Evolutionary conservation across 2,329 filamentous ascomycete genomes (phyloP).

Genomic region (Diaporthe aspalathi): DNA sequence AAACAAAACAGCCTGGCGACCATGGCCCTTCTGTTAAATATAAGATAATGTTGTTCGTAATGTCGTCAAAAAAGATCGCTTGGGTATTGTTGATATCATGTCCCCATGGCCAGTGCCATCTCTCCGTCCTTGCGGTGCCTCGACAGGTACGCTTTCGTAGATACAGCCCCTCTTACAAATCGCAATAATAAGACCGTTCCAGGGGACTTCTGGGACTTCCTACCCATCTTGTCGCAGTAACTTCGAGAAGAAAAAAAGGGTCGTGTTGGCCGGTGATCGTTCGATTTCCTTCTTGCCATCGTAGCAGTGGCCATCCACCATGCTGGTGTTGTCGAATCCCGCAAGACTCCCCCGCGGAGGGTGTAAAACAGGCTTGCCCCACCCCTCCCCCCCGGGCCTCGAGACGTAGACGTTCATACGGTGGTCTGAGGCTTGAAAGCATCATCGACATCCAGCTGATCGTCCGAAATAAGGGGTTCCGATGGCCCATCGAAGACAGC

Average conservation of each 20-base stretch:
- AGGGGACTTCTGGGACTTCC: not conserved
- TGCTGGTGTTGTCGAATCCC: not conserved
- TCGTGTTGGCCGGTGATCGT: not conserved
- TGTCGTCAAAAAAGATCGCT: constrained; percentile 28
- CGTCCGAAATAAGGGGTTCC: constrained; percentile 34
- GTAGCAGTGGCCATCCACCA: too few species aligned
- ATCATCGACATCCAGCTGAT: constrained; percentile 34
- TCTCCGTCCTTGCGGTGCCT: not conserved
- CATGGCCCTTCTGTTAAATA: not conserved
- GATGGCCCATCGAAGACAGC: not conserved
- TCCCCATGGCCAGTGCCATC: constrained; percentile 6
- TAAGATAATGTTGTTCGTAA: constrained; percentile 10
- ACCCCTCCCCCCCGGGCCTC: too few species aligned
- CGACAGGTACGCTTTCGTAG: not conserved
- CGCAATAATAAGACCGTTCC: not conserved
- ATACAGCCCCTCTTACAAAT: constrained; percentile 15
- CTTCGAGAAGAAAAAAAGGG: not conserved
- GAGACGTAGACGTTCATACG: not conserved
- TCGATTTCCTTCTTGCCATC: not conserved
- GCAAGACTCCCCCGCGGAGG: too few species aligned
- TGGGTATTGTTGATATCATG: constrained; percentile 33
- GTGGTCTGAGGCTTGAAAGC: constrained; percentile 32
- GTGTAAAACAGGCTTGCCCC: too few species aligned
- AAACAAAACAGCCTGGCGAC: not conserved
- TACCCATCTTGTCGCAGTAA: not conserved